Base-by-base conservation (phyloP, 2,329 filamentous ascomycete genomes). In the Cordyceps farinosa region DNA sequence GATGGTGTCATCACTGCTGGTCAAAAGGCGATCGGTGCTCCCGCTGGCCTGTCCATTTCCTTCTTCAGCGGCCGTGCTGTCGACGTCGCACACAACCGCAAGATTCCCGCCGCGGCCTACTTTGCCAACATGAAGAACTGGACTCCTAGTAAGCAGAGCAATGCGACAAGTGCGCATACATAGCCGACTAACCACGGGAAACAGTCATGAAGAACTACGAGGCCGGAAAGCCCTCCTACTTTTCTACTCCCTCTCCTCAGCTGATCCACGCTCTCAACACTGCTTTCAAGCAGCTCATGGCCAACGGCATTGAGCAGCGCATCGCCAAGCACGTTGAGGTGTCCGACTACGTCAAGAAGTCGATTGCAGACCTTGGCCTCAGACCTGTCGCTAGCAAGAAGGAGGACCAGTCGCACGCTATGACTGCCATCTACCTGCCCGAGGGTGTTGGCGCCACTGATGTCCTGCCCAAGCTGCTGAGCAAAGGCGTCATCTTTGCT, bases 131-230 rank as follows among this genome's bases (percentile, higher is more conserved):
- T 97, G 83, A 93, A 92, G 83, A 98, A 98, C 79, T 99, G 95
- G 95, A 81, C 93, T 63, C 94, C 94, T 53, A 95, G 89, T 91
- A 82, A 56, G 60, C 60, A 44, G 32, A 55, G n/a, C n/a, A 5
- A 22, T 17, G 27, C 11, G 15, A 13, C 10, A n/a, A 48, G 36
- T 53, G 59, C 34, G 44, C 36, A 17, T 22, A 30, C 27, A 17
- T 10, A n/a, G 6, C 30, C 27, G 17, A 34, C 34, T 48, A 42
- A 47, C 56, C 42, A 50, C 27, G 22, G 34, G 55, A 27, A 11
- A 30, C 32, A 91, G 90, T 99, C 77, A 98, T 99, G 94, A 88
- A 95, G 80, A 98, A 97, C 80, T 99, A 99, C 78, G 95, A 99
- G 80, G 91, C 92, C 67, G 92, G 93, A 82, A 99, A 98, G 81